These are phyloP conservation scores for Arachis hypogaea DNA, from an alignment of 306 rosid genomes.

Conservation along the genomic window DNA sequence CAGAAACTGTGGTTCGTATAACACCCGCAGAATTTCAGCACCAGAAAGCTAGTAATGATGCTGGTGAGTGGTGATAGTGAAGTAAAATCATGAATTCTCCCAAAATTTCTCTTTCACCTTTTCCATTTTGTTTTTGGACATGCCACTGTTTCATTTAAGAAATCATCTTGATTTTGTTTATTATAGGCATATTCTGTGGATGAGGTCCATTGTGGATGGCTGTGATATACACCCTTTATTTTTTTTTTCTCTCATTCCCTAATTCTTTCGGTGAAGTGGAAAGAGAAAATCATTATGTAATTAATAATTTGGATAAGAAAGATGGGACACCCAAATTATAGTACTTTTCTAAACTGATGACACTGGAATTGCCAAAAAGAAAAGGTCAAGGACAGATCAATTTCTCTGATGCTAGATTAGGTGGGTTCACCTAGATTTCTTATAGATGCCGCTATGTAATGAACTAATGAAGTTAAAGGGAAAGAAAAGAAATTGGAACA, in stretches of 20 bases:
- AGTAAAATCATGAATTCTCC: conserved; percentile 1
- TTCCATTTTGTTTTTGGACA: not conserved
- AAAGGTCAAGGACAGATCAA: not conserved
- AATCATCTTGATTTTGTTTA: conserved; percentile 16
- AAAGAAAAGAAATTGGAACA: not conserved
- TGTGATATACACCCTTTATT: not conserved
- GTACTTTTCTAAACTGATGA: not conserved
- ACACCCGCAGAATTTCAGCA: conserved; percentile 66
- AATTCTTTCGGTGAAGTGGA: not conserved
- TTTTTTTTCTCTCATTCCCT: not conserved
- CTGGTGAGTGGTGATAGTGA: not conserved
- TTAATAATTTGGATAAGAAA: not conserved
- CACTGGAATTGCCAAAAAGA: not conserved
- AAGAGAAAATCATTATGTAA: not conserved
- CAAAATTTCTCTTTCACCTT: not conserved
- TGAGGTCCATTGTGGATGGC: not conserved
- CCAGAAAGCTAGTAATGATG: conserved; percentile 27
- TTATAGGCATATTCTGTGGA: not conserved
- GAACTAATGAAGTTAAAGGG: not conserved
- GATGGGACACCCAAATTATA: not conserved
- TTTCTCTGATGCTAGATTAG: not conserved
- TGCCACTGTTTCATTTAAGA: not conserved
- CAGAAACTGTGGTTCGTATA: conserved; percentile 61
- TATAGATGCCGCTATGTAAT: not conserved
- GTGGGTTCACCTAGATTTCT: not conserved